These are phyloP conservation scores for Pestalotiopsis sp. DNA, from an alignment of 2,329 filamentous ascomycete genomes.

Conservation along the genomic window DNA sequence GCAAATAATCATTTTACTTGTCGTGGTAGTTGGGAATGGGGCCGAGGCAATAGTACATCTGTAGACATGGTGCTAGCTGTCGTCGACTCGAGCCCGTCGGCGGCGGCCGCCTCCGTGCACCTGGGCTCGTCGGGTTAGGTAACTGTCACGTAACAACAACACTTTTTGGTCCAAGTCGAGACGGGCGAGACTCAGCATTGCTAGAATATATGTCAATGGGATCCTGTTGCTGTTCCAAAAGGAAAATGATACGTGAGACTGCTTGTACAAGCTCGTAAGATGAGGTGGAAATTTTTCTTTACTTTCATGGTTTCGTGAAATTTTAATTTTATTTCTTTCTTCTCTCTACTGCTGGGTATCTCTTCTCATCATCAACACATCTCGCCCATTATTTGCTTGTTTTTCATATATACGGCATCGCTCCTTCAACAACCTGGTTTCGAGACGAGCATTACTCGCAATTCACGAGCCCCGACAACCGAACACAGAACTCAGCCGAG, in stretches of 20 bases:
- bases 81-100: not conserved
- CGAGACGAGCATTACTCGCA: not conserved
- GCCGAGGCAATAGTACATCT: not conserved
- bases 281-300: not conserved
- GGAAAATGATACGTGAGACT: not conserved
- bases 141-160: slow-evolving; percentile 1
- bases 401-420: not conserved
- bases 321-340: not conserved
- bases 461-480: not conserved
- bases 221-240: not conserved
- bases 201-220: not conserved
- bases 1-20: not conserved
- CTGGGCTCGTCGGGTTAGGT: slow-evolving; percentile 2
- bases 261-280: not conserved
- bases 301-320: not conserved
- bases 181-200: not conserved
- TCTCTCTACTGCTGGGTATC: not conserved
- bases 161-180: not conserved
- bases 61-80: not conserved
- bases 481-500: not conserved
- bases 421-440: not conserved
- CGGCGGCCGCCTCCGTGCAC: slow-evolving; percentile 1
- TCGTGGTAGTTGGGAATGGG: no score
- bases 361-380: not conserved
- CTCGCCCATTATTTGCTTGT: not conserved